phyloP scores from a whole-genome alignment of 176 grass and related monocot species.

The Ensete glaucum region DNA sequence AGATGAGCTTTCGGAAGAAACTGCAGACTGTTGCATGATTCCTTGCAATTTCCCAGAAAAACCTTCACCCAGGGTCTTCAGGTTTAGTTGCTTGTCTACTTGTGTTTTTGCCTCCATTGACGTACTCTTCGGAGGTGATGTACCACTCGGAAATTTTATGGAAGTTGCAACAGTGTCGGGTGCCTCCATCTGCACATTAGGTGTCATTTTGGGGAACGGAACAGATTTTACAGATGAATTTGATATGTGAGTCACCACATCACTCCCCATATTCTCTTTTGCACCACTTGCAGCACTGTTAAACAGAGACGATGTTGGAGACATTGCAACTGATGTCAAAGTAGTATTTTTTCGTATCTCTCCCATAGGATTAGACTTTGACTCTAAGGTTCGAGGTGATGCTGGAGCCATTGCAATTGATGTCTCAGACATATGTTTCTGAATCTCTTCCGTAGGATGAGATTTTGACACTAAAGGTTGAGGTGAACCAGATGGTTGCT shows the following conservation, averaged over 20 bases:
- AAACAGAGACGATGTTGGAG: constrained; percentile 31
- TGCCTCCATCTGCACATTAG: constrained; percentile 25
- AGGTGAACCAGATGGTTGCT: constrained; percentile 40
- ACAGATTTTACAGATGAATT: constrained; percentile 37
- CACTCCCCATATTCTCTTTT: constrained; percentile 29
- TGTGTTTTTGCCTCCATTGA: constrained; percentile 22
- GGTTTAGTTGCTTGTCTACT: constrained; percentile 22
- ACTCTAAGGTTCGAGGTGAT: background rate
- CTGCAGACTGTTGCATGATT: constrained; percentile 22
- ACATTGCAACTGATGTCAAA: background rate
- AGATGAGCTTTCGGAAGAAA: constrained; percentile 31
- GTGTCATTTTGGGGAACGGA: constrained; percentile 31
- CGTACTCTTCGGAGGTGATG: constrained; percentile 25
- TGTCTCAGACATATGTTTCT: constrained; percentile 34
- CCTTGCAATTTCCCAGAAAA: constrained; percentile 21
- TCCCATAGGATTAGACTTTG: background rate
- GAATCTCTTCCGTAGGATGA: constrained; percentile 34
- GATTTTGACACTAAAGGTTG: constrained; percentile 36
- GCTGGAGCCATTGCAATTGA: constrained; percentile 10
- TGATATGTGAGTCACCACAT: constrained; percentile 19
- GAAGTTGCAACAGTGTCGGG: constrained; percentile 11
- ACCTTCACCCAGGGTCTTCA: constrained; percentile 29
- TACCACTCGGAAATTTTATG: constrained; percentile 21
- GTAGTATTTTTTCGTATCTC: background rate
- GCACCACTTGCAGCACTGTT: constrained; percentile 30